These are phyloP conservation scores for Fusarium agapanthi DNA, from an alignment of 2,329 filamentous ascomycete species.

Conservation along the genomic window DNA sequence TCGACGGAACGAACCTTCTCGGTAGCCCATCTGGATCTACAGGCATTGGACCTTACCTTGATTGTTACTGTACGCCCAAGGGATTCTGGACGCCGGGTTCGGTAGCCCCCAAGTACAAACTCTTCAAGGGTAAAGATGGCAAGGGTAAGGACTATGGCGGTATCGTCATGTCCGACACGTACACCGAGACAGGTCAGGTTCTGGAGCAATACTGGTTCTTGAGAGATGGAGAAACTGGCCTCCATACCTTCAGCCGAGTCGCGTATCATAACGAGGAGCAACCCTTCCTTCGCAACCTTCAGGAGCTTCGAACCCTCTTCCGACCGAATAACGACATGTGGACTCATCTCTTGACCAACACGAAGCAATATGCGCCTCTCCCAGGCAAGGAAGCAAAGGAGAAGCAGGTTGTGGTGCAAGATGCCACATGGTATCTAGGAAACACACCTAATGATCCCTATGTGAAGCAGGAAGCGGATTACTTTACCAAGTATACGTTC, in stretches of 20 bases:
- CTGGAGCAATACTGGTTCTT: slow-evolving; percentile 74
- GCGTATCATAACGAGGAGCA: slow-evolving; percentile 66
- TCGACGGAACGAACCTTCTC: slow-evolving; percentile 59
- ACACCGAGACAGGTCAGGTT: slow-evolving; percentile 64
- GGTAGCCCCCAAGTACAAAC: slow-evolving; percentile 54
- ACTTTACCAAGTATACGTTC: slow-evolving; percentile 74
- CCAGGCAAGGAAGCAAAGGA: slow-evolving; percentile 48
- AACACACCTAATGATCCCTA: slow-evolving; percentile 64
- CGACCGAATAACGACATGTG: slow-evolving; percentile 67
- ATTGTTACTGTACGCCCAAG: slow-evolving; percentile 69
- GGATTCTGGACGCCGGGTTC: slow-evolving; percentile 68
- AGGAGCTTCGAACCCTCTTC: slow-evolving; percentile 70
- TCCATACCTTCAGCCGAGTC: slow-evolving; percentile 69
- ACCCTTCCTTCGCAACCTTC: slow-evolving; percentile 65
- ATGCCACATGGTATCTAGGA: slow-evolving; percentile 70
- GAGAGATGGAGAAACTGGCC: slow-evolving; percentile 67
- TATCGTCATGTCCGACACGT: slow-evolving; percentile 67
- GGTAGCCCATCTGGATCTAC: slow-evolving; percentile 49
- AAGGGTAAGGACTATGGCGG: slow-evolving; percentile 64
- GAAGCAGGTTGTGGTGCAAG: slow-evolving; percentile 63
- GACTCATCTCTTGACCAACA: slow-evolving; percentile 69
- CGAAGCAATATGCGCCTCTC: slow-evolving; percentile 61
- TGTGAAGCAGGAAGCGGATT: slow-evolving; percentile 63
- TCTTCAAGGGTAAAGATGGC: slow-evolving; percentile 56
- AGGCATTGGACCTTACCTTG: slow-evolving; percentile 66